phyloP scores from a whole-genome alignment of 768 basidiomycete genomes.

The Russula foetens region DNA sequence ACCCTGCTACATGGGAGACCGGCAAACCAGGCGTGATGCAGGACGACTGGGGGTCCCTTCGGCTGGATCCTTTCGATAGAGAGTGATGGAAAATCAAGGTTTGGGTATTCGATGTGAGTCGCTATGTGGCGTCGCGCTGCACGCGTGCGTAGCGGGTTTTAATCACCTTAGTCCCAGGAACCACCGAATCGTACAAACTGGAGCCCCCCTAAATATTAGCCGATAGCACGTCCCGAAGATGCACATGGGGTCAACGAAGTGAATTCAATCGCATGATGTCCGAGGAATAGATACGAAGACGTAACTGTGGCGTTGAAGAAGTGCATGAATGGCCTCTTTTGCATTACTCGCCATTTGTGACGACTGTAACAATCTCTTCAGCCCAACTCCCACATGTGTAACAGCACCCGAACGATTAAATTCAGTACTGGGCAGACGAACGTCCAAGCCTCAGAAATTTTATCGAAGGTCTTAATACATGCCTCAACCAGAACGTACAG shows the following conservation, averaged over 20 bases:
- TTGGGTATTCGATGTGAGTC: conserved; percentile 60
- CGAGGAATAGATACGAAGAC: conserved; percentile 52
- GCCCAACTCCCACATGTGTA: no score
- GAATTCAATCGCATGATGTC: conserved; percentile 82
- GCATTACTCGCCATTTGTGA: no score
- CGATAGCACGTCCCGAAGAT: conserved; percentile 49
- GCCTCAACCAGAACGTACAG: no score
- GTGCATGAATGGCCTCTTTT: no score
- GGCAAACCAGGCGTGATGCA: conserved; percentile 24
- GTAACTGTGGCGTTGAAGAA: conserved; percentile 37
- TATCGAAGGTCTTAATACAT: no score
- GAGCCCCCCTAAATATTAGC: conserved; percentile 22
- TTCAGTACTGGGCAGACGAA: no score
- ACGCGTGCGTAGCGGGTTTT: not conserved
- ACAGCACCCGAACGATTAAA: no score
- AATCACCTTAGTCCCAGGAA: not conserved
- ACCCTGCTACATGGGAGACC: conserved; percentile 68
- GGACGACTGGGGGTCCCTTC: conserved; percentile 31
- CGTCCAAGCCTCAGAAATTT: no score
- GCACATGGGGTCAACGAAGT: conserved; percentile 84
- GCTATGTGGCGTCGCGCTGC: no score
- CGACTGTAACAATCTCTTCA: no score
- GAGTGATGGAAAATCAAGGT: conserved; percentile 80
- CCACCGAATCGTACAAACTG: not conserved
- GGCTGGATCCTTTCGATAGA: conserved; percentile 85